Conservation (phyloP, 1,284 basidiomycete genomes). For the Cutaneotrichosporon cyanovorans region DNA sequence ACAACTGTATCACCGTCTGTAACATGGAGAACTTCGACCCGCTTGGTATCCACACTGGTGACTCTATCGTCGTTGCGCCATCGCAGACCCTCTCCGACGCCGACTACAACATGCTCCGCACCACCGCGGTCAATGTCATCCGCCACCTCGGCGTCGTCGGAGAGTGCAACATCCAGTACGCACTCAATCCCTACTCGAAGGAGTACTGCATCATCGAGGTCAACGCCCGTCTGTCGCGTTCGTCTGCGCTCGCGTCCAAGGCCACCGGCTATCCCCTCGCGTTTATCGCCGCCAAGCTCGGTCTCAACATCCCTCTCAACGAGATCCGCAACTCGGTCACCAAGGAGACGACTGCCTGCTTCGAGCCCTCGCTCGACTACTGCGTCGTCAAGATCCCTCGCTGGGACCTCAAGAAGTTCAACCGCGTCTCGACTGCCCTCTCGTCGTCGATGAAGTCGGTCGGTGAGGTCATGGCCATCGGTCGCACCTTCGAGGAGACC, state of each 20-base stretch:
- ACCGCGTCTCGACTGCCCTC: constrained; percentile 73
- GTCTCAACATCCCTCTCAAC: constrained; percentile 91
- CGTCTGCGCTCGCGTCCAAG: constrained; percentile 95
- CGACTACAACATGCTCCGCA: constrained; percentile 98
- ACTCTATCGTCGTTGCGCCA: constrained; percentile 97
- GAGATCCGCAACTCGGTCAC: constrained; percentile 98
- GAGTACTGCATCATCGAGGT: constrained; percentile 99
- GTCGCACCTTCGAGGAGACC: constrained; percentile 94
- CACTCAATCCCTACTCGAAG: constrained; percentile 86
- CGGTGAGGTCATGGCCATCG: constrained; percentile 98
- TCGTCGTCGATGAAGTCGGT: constrained; percentile 98
- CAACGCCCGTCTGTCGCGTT: constrained; percentile 97
- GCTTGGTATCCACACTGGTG: constrained; percentile 95
- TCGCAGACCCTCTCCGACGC: constrained; percentile 96
- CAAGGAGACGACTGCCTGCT: constrained; percentile 92
- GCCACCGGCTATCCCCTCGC: constrained; percentile 97
- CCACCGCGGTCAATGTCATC: constrained; percentile 95
- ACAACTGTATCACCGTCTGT: constrained; percentile 93
- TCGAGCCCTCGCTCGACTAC: constrained; percentile 96
- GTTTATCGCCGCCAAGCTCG: constrained; percentile 96
- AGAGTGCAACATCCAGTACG: constrained; percentile 97
- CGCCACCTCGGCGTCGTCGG: constrained; percentile 95
- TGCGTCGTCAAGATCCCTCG: constrained; percentile 97
- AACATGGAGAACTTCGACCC: constrained; percentile 99
- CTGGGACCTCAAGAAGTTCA: constrained; percentile 99